Evolutionary conservation across 2,329 filamentous ascomycete genomes (phyloP), one percentile per base, ranked within the genome.

Genomic region (Sclerotinia glacialis): DNA sequence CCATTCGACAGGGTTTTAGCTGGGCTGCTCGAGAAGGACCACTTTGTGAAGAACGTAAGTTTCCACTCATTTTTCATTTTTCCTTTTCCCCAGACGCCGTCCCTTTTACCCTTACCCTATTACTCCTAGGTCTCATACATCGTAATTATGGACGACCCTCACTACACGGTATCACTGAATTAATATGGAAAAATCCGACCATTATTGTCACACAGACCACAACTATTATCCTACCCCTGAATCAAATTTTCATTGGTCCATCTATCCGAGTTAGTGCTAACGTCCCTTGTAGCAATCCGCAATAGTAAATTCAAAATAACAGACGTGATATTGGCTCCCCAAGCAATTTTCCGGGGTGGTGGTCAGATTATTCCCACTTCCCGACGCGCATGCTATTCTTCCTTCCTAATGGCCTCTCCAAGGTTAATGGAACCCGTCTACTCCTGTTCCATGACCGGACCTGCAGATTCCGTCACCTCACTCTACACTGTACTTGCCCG

Each of bases 261-360:
- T 58, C 59, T 62, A 64, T 64, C 61, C 59, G 59, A 54, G 42
- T 64, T 68, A 66, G 64, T 60, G 72, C 76, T 77, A 68, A 76
- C 71, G 73, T 77, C 59, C 68, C 67, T 69, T 69, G 70, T 74
- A 92, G 90, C 95, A 44, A 98, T 99, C 76, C 93, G 95, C 73
- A 99, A 99, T 79, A 92, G 92, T 73, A 97, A 97, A 77, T 99
- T 99, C 85, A 92, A 93, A 76, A 87, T 99, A 75, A 98, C 93
- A 69, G 94, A 98, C 76, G 87, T 97, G 64, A 83, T 90, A 52
- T 84, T 99, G 26, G 94, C 93, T 14, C 84, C 88, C 62, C 93
- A 98, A 79, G 90, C 94, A 62, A 98, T 99, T 76, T 96, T 93
- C 83, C 88, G 95, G 62, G 95, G 95, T 67, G 94, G 94, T 72